Conservation (phyloP, 2,329 filamentous ascomycete genomes). For the Paracamarosporium sp. region DNA sequence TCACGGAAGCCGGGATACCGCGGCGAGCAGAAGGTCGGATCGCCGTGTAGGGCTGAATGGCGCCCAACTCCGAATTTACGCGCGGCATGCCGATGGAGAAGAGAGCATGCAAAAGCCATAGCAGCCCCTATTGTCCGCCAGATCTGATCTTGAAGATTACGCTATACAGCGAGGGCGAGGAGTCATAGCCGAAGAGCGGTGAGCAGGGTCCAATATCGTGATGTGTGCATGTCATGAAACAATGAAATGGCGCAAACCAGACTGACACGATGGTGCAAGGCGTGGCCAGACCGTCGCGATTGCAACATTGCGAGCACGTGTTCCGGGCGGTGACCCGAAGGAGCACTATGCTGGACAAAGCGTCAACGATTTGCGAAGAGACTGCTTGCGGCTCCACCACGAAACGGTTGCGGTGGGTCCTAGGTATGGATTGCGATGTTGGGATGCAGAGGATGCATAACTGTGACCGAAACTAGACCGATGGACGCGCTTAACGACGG, state of each 20-base stretch:
- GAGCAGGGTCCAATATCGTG: not conserved
- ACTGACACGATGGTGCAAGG: not conserved
- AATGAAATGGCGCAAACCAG: not conserved
- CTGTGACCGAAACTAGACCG: conserved; percentile 24
- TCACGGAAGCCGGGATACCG: not conserved
- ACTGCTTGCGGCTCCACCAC: conserved; percentile 1
- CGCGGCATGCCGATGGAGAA: not conserved
- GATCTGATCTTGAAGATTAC: not conserved
- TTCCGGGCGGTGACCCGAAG: not conserved
- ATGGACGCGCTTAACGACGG: conserved; percentile 2
- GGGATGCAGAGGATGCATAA: conserved; percentile 26
- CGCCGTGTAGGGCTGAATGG: not conserved
- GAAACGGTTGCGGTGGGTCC: conserved; percentile 7
- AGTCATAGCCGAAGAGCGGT: not conserved
- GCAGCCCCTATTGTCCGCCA: not conserved
- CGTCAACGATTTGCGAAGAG: conserved; percentile 7
- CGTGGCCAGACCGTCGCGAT: not conserved
- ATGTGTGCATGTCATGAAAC: conserved; percentile 2
- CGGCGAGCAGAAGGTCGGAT: not conserved
- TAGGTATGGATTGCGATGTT: not conserved
- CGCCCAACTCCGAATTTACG: conserved; percentile 1
- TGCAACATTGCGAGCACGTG: not conserved
- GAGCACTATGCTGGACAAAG: not conserved
- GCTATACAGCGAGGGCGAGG: not conserved
- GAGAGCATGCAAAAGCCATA: not conserved